Base-by-base conservation (phyloP, 2,329 filamentous ascomycete genomes). In the Nothomitra cinnamomea region DNA sequence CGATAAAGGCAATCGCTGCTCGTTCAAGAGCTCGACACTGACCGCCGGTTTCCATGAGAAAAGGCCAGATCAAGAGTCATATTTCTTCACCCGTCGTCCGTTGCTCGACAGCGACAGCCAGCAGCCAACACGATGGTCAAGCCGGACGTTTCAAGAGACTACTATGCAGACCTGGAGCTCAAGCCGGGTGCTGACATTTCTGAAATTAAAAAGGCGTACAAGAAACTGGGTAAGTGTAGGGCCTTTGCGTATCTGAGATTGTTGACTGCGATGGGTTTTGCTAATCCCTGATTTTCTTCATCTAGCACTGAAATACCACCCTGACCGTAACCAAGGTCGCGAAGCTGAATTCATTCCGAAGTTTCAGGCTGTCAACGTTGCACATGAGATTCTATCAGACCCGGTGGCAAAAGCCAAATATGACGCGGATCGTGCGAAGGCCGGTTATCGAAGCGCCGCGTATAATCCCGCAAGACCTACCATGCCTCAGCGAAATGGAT, bases 301-400 rank as follows among this genome's bases (percentile, higher is more conserved):
- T 19, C 15, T 28, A 87, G 87, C 87, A 49, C 72, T 94, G 48
- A 85, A 85, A 66, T 94, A 85, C 62, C 88, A 95, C 63, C 88
- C 88, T 6, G 88, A 95, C 65, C 83, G 88, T 56, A 94, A 95
- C 63, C 86, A 83, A 10, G 88, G 88, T 52, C 79, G 78, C 62
- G 87, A 94, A 67, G 69, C 78, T 55, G 86, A 90, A 62, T 84
- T 83, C 63, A 86, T 85, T 59, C 74, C 83, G 32, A 85, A 86
- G 62, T 95, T 95, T 62, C 85, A 94, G 65, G 78, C 82, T 51
- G 94, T 95, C 50, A 86, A 94, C 66, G 79, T 84, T 3, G 88
- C 88, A 21, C 82, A 94, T 63, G 88, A 95, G 64, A 74, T 95
- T 53, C 70, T 86, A 47, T 75, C 71, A 58, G 80, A 83, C 60